Conservation (phyloP, 345 rosid genomes). For the Boechera retrofracta region DNA sequence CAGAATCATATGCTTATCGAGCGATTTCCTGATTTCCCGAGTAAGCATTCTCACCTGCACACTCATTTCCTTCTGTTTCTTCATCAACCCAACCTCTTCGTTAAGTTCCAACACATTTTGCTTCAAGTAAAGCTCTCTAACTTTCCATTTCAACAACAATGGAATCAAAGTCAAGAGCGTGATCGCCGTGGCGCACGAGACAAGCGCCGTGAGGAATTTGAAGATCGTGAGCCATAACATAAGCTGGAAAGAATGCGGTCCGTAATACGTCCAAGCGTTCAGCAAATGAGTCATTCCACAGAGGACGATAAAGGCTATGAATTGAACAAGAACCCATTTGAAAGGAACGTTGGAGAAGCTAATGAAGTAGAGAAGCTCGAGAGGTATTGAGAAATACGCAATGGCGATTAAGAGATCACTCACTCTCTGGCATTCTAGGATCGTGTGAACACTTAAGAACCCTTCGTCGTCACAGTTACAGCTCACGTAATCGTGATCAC, state of each 20-base stretch:
- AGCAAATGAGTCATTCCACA: conserved; percentile 95
- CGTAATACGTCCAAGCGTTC: conserved; percentile 85
- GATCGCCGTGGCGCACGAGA: conserved; percentile 89
- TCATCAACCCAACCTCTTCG: conserved; percentile 94
- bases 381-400: conserved; percentile 43
- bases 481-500: conserved; percentile 58
- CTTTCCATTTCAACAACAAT: conserved; percentile 80
- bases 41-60: conserved; percentile 90
- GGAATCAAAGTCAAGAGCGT: conserved; percentile 91
- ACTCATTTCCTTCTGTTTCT: conserved; percentile 85
- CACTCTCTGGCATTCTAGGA: conserved; percentile 86
- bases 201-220: conserved; percentile 82
- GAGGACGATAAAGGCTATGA: conserved; percentile 90
- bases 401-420: conserved; percentile 90
- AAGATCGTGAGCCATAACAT: conserved; percentile 80
- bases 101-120: conserved; percentile 84
- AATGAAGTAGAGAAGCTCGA: conserved; percentile 89
- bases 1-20: conserved; percentile 82
- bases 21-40: conserved; percentile 80
- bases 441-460: conserved; percentile 61
- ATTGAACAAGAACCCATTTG: conserved; percentile 93
- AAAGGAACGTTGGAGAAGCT: conserved; percentile 91
- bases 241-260: conserved; percentile 86
- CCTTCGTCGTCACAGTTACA: conserved; percentile 96
- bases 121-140: conserved; percentile 89